These are phyloP conservation scores for Solanum virginianum DNA, from an alignment of 257 asterid species.

Conservation along the genomic window DNA sequence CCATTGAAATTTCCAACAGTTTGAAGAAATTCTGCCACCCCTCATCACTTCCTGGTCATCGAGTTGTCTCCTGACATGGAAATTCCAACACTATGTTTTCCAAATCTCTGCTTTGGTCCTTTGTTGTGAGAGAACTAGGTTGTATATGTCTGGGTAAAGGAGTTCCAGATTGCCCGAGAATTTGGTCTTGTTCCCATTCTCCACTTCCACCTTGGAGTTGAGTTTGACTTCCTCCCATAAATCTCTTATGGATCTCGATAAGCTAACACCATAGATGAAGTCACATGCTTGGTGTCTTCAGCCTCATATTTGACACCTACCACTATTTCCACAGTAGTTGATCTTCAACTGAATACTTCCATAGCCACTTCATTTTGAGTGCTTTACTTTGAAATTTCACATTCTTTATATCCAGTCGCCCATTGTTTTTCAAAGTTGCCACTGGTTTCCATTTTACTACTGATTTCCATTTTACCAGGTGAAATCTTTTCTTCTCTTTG, in stretches of 20 bases:
- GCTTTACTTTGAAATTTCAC: background rate
- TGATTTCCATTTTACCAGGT: background rate
- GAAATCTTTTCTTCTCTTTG: background rate
- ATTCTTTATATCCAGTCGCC: no score
- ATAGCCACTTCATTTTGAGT: background rate
- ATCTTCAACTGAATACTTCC: background rate
- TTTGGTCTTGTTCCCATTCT: no score
- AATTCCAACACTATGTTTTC: background rate
- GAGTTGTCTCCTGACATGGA: background rate
- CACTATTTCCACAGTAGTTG: no score
- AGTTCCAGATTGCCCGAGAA: no score
- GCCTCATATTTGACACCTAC: no score
- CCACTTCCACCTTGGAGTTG: background rate
- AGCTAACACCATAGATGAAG: no score
- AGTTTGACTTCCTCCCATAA: background rate
- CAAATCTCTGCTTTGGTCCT: background rate
- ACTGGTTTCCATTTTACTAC: background rate
- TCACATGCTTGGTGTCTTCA: no score
- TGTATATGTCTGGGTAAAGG: background rate
- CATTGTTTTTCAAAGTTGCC: background rate
- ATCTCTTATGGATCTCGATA: background rate
- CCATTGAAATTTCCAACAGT: no score
- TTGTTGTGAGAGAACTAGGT: background rate
- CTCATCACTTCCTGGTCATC: no score
- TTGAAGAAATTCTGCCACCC: no score